phyloP scores from a whole-genome alignment of 768 basidiomycete genomes.

The Suillus clintonianus region DNA sequence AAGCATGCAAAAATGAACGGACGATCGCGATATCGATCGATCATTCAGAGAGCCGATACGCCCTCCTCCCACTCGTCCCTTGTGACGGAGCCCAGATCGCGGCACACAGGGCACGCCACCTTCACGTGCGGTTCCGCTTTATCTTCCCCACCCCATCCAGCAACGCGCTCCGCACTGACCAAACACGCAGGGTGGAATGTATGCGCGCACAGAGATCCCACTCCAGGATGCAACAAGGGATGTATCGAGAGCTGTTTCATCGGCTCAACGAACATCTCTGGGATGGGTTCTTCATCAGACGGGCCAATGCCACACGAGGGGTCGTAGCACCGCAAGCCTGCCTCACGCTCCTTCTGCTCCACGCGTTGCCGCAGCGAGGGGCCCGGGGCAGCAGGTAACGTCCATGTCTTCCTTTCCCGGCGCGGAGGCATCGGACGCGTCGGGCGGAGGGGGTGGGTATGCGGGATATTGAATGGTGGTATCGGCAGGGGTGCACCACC shows the following conservation, averaged over 20 bases:
- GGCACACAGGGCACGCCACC: conserved; percentile 76
- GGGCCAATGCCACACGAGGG: conserved; percentile 75
- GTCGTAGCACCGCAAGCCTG: conserved; percentile 72
- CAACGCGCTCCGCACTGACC: conserved; percentile 65
- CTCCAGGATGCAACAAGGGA: conserved; percentile 15
- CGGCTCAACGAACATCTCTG: conserved; percentile 24
- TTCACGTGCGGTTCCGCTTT: conserved; percentile 47
- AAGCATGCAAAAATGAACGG: not conserved
- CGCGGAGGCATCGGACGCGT: conserved; percentile 26
- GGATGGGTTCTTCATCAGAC: conserved; percentile 67
- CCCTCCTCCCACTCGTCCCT: conserved; percentile 63
- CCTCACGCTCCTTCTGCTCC: conserved; percentile 71
- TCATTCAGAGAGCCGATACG: conserved; percentile 31
- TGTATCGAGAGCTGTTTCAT: conserved; percentile 27
- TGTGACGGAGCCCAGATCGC: conserved; percentile 60
- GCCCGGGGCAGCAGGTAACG: conserved; percentile 63
- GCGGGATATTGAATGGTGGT: conserved; percentile 12
- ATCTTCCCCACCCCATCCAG: conserved; percentile 59
- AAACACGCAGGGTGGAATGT: conserved; percentile 73
- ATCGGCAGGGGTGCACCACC: not conserved
- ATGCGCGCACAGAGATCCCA: conserved; percentile 53
- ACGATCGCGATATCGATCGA: not conserved
- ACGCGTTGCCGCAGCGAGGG: conserved; percentile 71
- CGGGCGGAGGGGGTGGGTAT: conserved; percentile 16
- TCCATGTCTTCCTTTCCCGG: conserved; percentile 52